Conservation (phyloP, 495 filamentous ascomycete species). For the Wilcoxina mikolae region DNA sequence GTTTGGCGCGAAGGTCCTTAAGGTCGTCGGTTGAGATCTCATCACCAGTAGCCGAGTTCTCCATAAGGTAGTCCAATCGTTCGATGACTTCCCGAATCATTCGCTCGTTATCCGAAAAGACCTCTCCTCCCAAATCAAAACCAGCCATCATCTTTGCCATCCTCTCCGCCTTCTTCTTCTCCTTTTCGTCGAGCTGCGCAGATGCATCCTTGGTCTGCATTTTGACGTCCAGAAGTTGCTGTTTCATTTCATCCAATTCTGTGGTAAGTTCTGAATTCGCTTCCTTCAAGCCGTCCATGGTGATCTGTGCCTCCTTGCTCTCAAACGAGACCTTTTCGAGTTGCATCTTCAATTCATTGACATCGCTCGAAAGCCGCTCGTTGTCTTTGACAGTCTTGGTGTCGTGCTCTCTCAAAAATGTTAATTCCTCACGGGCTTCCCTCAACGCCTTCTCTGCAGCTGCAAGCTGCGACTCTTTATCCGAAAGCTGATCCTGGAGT, state of each 20-base stretch:
- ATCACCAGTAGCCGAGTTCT: constrained; percentile 60
- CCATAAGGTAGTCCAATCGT: constrained; percentile 61
- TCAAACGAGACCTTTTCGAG: constrained; percentile 89
- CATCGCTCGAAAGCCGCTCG: constrained; percentile 64
- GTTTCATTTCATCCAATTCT: constrained; percentile 90
- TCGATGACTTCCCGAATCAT: constrained; percentile 67
- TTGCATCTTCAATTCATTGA: constrained; percentile 89
- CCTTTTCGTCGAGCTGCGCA: constrained; percentile 81
- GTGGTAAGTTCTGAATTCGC: constrained; percentile 81
- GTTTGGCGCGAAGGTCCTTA: constrained; percentile 53
- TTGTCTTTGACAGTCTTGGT: constrained; percentile 69
- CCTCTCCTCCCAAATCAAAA: constrained; percentile 79
- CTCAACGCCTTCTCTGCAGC: constrained; percentile 61
- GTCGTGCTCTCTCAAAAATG: constrained; percentile 66
- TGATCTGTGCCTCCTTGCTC: constrained; percentile 89
- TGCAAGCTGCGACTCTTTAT: constrained; percentile 71
- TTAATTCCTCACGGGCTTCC: constrained; percentile 69
- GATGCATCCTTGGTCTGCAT: constrained; percentile 90
- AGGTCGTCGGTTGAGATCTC: constrained; percentile 69
- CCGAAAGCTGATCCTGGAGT: constrained; percentile 85
- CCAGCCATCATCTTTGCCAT: constrained; percentile 99
- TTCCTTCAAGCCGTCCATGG: constrained; percentile 93
- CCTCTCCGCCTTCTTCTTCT: constrained; percentile 93
- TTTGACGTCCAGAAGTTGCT: constrained; percentile 85
- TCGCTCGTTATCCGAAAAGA: constrained; percentile 81